phyloP scores from a whole-genome alignment of 2,329 filamentous ascomycete species.

The Penicillium sp. region DNA sequence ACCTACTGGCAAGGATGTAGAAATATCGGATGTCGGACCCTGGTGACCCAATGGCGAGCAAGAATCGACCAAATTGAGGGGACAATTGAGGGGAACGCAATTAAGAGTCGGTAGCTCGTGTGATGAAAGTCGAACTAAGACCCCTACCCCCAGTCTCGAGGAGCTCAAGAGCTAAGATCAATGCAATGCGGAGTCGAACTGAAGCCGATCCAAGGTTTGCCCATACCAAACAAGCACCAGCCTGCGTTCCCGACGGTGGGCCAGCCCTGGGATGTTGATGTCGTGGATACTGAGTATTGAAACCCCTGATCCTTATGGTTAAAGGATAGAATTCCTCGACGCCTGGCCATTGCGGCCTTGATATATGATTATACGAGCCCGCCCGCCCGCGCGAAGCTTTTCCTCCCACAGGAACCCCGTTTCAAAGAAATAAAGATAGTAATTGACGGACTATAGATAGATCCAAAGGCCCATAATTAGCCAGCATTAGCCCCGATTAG shows the following conservation, averaged over 20 bases:
- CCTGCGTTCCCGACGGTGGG: neutral
- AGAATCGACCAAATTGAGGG: neutral
- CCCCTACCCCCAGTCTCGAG: slow-evolving; percentile 1
- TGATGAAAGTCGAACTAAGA: slow-evolving; percentile 9
- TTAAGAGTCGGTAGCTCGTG: slow-evolving; percentile 17
- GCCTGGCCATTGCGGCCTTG: slow-evolving; percentile 4
- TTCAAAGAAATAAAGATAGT: slow-evolving; percentile 28
- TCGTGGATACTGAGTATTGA: no score
- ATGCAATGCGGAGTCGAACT: slow-evolving; percentile 11
- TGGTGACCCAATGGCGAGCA: neutral
- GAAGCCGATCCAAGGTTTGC: neutral
- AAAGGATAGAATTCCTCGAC: neutral
- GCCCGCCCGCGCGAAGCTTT: slow-evolving; percentile 20
- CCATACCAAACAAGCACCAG: neutral
- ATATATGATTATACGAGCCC: slow-evolving; percentile 18
- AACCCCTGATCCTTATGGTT: no score
- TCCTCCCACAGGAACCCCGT: slow-evolving; percentile 22
- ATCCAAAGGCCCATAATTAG: slow-evolving; percentile 27
- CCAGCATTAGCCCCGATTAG: slow-evolving; percentile 11
- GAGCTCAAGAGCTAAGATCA: neutral
- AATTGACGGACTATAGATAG: slow-evolving; percentile 28
- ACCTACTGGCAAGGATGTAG: slow-evolving; percentile 23
- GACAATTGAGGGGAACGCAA: slow-evolving; percentile 5
- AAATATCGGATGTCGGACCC: no score
- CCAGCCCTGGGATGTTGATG: neutral